Percentiles rank a stretch among this genome's conserved stretches.
Evolutionary conservation across 768 basidiomycete species (phyloP).

Genomic region (Tylopilus plumbeoviolaceoides): DNA sequence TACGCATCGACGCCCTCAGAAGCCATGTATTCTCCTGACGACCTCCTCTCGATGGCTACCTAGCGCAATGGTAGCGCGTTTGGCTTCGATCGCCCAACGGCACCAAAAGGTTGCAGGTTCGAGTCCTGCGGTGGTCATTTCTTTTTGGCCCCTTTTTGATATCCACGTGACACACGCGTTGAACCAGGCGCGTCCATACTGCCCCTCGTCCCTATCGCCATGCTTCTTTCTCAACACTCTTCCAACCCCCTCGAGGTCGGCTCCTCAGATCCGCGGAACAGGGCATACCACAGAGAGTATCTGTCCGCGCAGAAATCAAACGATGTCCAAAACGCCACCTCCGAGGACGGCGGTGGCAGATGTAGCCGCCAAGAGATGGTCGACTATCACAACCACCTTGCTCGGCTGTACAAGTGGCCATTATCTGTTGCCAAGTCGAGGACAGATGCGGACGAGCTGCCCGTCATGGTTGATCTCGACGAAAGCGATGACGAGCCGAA

Average conservation of each 20-base stretch:
- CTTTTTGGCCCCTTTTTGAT: slow-evolving; percentile 10
- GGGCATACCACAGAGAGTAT: slow-evolving; percentile 39
- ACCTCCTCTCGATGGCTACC: slow-evolving; percentile 45
- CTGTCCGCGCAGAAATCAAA: slow-evolving; percentile 33
- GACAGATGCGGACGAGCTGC: slow-evolving; percentile 22
- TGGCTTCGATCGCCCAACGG: slow-evolving; percentile 79
- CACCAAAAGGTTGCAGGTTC: slow-evolving; percentile 96
- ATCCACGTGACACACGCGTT: slow-evolving; percentile 22
- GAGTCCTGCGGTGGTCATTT: slow-evolving; percentile 88
- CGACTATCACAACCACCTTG: slow-evolving; percentile 50
- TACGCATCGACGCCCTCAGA: not conserved
- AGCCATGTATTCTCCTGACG: fast-evolving
- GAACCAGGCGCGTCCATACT: slow-evolving; percentile 2
- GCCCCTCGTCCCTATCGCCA: slow-evolving; percentile 8
- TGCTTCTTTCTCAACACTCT: slow-evolving; percentile 61
- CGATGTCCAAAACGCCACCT: slow-evolving; percentile 34
- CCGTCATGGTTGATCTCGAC: slow-evolving; percentile 42
- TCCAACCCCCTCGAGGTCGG: slow-evolving; percentile 70
- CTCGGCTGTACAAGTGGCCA: slow-evolving; percentile 36
- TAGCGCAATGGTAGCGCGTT: slow-evolving; percentile 95
- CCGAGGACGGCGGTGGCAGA: slow-evolving; percentile 50
- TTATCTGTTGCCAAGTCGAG: slow-evolving; percentile 19
- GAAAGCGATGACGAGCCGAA: slow-evolving; percentile 39
- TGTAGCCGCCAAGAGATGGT: slow-evolving; percentile 37
- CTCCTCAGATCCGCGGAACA: slow-evolving; percentile 56